phyloP scores from a whole-genome alignment of 2,329 filamentous ascomycete species.

The Pseudohalonectria lignicola region DNA sequence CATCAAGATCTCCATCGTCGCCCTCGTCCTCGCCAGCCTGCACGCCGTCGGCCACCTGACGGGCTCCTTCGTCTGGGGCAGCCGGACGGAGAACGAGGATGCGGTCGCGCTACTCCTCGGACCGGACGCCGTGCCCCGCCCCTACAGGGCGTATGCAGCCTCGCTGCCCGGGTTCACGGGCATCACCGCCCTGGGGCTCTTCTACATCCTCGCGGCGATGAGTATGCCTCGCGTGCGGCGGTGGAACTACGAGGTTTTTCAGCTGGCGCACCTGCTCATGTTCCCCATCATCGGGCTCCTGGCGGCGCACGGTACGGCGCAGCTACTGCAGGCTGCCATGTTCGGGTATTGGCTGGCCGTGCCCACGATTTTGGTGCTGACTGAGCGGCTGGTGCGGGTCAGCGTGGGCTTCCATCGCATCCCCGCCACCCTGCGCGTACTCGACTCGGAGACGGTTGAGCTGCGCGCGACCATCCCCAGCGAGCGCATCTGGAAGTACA shows the following conservation, averaged over 20 bases:
- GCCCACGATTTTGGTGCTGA: conserved; percentile 36
- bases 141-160: conserved; percentile 33
- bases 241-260: conserved; percentile 45
- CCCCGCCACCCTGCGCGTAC: conserved; percentile 31
- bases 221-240: conserved; percentile 38
- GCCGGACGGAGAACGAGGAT: conserved; percentile 28
- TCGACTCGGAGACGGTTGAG: conserved; percentile 41
- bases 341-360: conserved; percentile 45
- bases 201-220: conserved; percentile 34
- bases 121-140: conserved; percentile 26
- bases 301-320: conserved; percentile 40
- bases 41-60: conserved; percentile 43
- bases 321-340: conserved; percentile 41
- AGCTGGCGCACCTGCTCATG: conserved; percentile 45
- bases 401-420: conserved; percentile 34
- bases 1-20: conserved; percentile 39
- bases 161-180: conserved; percentile 39
- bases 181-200: conserved; percentile 32
- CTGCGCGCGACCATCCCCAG: conserved; percentile 36
- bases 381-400: conserved; percentile 34
- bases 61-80: conserved; percentile 40
- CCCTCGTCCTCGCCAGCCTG: conserved; percentile 35
- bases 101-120: conserved; percentile 32
- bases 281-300: conserved; percentile 45
- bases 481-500: conserved; percentile 37